Conservation (phyloP, 2,329 filamentous ascomycete genomes). For the Aspergillus bombycis region DNA sequence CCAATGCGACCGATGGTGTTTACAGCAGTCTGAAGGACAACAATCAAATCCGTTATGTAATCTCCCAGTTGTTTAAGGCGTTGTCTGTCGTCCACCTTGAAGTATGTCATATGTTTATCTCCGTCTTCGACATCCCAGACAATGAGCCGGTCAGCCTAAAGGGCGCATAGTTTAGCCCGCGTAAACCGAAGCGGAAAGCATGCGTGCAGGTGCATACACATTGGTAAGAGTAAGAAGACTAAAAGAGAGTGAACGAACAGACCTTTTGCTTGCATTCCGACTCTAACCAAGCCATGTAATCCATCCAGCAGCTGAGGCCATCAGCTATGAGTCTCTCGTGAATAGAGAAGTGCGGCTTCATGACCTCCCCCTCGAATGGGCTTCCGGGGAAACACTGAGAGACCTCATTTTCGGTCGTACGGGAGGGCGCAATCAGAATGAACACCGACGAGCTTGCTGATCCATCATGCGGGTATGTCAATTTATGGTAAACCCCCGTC, state of each 20-base stretch:
- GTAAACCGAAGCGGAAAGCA: neutral
- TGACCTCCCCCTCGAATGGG: neutral
- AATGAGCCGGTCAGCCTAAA: constrained; percentile 11
- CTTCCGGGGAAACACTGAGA: neutral
- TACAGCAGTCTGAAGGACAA: constrained; percentile 14
- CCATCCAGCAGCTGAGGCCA: constrained; percentile 17
- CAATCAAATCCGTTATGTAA: constrained; percentile 16
- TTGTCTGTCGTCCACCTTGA: constrained; percentile 15
- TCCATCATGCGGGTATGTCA: constrained; percentile 6
- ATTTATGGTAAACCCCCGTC: constrained; percentile 19
- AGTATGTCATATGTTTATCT: neutral
- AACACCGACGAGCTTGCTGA: constrained; percentile 3
- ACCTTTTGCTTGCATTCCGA: constrained; percentile 15
- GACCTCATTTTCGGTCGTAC: constrained; percentile 2
- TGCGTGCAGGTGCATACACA: neutral
- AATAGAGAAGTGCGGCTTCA: constrained; percentile 4
- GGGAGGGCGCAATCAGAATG: constrained; percentile 15
- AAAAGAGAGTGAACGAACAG: neutral
- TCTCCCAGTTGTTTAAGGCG: constrained; percentile 15
- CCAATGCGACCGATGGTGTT: constrained; percentile 10
- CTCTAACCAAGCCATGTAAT: constrained; percentile 21
- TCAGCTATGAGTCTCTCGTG: constrained; percentile 15
- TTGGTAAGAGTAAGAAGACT: neutral
- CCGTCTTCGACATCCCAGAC: constrained; percentile 7
- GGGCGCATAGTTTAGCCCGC: neutral